Conservation (phyloP, 164 flowering plant species). For the Vitis rupestris region DNA sequence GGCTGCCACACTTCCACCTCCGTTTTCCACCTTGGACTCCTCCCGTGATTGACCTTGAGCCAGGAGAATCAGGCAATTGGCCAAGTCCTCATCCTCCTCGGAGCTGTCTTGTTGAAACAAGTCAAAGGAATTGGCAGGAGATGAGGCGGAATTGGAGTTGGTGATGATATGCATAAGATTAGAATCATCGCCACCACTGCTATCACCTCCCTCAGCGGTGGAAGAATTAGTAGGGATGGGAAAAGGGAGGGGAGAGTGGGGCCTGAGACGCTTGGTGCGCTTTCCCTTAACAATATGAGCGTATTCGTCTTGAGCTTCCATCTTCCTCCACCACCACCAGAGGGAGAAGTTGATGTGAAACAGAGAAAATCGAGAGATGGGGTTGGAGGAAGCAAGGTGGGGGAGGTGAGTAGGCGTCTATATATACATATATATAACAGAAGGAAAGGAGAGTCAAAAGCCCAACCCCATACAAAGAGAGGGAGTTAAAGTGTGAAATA, state of each 20-base stretch:
- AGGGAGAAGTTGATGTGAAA: conserved; percentile 14
- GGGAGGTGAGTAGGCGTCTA: neutral
- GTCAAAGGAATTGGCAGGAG: conserved; percentile 11
- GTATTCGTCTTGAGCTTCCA: conserved; percentile 33
- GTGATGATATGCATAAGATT: neutral
- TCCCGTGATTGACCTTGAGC: conserved; percentile 45
- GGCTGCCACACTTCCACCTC: conserved; percentile 1
- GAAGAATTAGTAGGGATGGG: conserved; percentile 8
- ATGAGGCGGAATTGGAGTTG: conserved; percentile 8
- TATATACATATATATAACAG: neutral
- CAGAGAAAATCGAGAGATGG: conserved; percentile 12
- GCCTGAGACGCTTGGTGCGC: conserved; percentile 42
- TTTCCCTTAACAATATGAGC: conserved; percentile 37
- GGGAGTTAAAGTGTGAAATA: neutral
- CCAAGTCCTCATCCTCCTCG: conserved; percentile 72
- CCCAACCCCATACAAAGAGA: neutral
- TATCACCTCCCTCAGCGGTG: conserved; percentile 2
- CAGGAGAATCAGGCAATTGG: conserved; percentile 69
- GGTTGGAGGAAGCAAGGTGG: conserved; percentile 3
- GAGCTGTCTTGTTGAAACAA: neutral
- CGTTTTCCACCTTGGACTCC: too few relatives aligned
- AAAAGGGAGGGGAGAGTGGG: conserved; percentile 39
- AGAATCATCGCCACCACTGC: too few relatives aligned
- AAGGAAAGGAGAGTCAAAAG: conserved; percentile 1
- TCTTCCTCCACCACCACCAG: neutral